Conservation (phyloP, 441 rosid species). For the Arabidopsis hybrid region DNA sequence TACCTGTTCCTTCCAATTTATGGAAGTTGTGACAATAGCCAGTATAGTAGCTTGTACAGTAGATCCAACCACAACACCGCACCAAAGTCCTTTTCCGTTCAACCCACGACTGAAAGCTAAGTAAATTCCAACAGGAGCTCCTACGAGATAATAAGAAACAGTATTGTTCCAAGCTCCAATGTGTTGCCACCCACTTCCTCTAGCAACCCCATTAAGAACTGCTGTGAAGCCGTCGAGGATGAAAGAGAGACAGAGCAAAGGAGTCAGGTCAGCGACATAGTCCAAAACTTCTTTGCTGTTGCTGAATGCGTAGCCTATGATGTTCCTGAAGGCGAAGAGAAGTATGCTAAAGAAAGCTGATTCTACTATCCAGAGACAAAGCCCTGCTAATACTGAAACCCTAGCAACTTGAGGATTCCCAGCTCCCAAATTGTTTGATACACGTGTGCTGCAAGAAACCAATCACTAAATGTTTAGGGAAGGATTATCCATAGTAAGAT, state of each 20-base stretch:
- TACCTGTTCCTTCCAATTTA: constrained; percentile 60
- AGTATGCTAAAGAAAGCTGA: constrained; percentile 39
- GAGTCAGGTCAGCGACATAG: constrained; percentile 56
- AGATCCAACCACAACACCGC: constrained; percentile 58
- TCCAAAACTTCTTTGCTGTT: constrained; percentile 62
- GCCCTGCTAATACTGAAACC: constrained; percentile 45
- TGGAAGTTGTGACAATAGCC: constrained; percentile 46
- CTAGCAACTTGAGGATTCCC: constrained; percentile 55
- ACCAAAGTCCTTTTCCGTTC: constrained; percentile 57
- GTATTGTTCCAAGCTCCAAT: constrained; percentile 54
- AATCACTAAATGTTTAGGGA: neutral
- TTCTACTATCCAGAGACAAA: constrained; percentile 47
- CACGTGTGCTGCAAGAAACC: constrained; percentile 51
- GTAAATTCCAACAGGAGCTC: constrained; percentile 52
- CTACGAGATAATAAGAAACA: constrained; percentile 55
- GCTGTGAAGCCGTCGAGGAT: constrained; percentile 53
- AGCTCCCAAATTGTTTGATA: constrained; percentile 65
- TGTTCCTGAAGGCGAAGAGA: constrained; percentile 48
- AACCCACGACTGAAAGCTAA: constrained; percentile 48
- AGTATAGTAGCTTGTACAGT: constrained; percentile 49
- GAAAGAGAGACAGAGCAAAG: constrained; percentile 56
- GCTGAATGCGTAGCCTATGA: constrained; percentile 59
- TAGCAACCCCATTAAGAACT: constrained; percentile 56
- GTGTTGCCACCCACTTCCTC: constrained; percentile 63
- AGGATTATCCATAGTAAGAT: no score